A percentile compares a stretch with the other conserved stretches of the same genome.
Evolutionary conservation across 208 protist genomes (phyloP).

Genomic region (Polymyxa betae): DNA sequence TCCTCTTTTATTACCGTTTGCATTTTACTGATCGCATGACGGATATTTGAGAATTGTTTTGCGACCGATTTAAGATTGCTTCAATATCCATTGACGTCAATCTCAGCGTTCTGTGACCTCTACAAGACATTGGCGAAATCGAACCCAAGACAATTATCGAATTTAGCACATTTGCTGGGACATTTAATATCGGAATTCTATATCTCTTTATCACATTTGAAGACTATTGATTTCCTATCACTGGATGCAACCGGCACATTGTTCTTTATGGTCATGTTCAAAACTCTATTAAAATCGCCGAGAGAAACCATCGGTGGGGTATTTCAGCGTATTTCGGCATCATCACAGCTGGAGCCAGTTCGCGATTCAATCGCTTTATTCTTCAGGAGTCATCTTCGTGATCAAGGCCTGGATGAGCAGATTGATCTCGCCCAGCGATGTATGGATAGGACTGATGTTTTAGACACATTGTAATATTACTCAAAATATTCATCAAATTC

Average conservation of each 20-base stretch:
- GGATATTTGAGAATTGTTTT: too few species aligned
- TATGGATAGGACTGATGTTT: not conserved
- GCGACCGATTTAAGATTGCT: not conserved
- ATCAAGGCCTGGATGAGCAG: not conserved
- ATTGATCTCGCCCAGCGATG: not conserved
- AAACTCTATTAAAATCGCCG: not conserved
- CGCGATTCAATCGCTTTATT: conserved; percentile 18
- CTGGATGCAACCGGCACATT: not conserved
- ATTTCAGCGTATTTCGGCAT: not conserved
- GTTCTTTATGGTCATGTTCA: conserved; percentile 45
- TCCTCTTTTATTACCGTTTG: not conserved
- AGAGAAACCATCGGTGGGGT: not conserved
- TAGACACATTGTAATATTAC: too few species aligned
- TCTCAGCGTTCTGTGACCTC: not conserved
- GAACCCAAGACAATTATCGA: not conserved
- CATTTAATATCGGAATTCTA: not conserved
- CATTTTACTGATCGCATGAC: not conserved
- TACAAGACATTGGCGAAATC: conserved; percentile 4
- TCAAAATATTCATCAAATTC: too few species aligned
- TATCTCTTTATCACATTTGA: conserved; percentile 49
- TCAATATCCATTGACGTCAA: not conserved
- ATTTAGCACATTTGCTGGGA: conserved; percentile 4
- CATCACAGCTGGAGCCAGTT: not conserved
- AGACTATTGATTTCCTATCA: not conserved
- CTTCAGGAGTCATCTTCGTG: not conserved